These are phyloP conservation scores for Sistotremastrum suecicum DNA, from an alignment of 768 basidiomycete species.

Conservation along the genomic window DNA sequence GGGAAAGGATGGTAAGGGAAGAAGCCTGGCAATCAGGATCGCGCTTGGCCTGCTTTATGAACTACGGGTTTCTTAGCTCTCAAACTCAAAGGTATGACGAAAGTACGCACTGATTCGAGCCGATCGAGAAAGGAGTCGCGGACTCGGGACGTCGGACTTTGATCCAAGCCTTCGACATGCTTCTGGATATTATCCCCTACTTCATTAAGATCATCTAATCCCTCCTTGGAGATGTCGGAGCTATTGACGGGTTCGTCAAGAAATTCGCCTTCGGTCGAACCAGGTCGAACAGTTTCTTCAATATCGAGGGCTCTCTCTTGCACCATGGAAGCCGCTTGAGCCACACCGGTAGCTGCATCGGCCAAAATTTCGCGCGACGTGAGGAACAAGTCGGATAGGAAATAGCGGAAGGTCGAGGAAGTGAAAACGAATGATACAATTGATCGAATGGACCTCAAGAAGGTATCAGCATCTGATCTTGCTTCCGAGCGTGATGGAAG, in stretches of 20 bases:
- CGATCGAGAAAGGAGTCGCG: conserved; percentile 8
- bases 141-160: conserved; percentile 6
- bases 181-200: not conserved
- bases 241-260: not conserved
- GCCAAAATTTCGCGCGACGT: conserved; percentile 11
- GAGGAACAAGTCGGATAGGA: conserved; percentile 11
- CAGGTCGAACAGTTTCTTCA: conserved; percentile 4
- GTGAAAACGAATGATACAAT: conserved; percentile 9
- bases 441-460: conserved; percentile 5
- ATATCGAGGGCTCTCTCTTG: conserved; percentile 8
- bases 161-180: conserved; percentile 1
- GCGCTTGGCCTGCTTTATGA: conserved; percentile 6
- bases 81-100: not conserved
- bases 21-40: conserved; percentile 8
- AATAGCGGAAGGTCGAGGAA: conserved; percentile 12
- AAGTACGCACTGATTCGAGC: conserved; percentile 9
- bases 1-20: conserved; percentile 7
- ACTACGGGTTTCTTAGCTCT: not conserved
- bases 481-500: conserved; percentile 8
- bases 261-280: conserved; percentile 2
- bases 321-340: conserved; percentile 5
- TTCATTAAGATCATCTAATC: not conserved
- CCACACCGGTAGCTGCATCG: conserved; percentile 9
- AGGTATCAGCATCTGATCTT: conserved; percentile 4
- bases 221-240: not conserved